phyloP scores from a whole-genome alignment of 176 grass and related monocot species.

The Juncus effusus region DNA sequence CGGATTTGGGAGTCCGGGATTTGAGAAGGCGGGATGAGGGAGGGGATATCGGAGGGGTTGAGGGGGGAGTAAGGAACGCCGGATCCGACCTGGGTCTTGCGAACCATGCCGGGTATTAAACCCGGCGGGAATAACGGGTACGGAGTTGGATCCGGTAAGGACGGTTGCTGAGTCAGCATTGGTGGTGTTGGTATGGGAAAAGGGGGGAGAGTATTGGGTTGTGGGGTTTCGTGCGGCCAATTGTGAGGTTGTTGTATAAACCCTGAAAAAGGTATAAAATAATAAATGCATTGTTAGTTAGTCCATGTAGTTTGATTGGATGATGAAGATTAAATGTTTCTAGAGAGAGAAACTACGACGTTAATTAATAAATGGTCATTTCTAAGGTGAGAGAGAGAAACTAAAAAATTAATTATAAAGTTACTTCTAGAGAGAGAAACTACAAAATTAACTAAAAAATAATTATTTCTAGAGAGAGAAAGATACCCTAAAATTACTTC shows the following conservation, averaged over 20 bases:
- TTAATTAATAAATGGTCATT: no score
- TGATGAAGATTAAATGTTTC: no score
- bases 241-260: constrained; percentile 46
- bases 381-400: no score
- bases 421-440: no score
- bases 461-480: no score
- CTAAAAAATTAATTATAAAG: no score
- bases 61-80: constrained; percentile 92
- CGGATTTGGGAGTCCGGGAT: constrained; percentile 70
- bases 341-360: no score
- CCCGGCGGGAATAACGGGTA: constrained; percentile 95
- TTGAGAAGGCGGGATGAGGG: constrained; percentile 69
- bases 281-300: no score
- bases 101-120: constrained; percentile 94
- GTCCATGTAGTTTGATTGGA: no score
- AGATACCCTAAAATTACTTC: no score
- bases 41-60: constrained; percentile 88
- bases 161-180: constrained; percentile 30
- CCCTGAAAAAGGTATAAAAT: constrained; percentile 39
- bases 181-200: constrained; percentile 49
- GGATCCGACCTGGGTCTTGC: constrained; percentile 94
- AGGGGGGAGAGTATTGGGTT: constrained; percentile 26
- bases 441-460: no score
- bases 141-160: constrained; percentile 25
- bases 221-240: constrained; percentile 43